phyloP scores from a whole-genome alignment of 2,329 filamentous ascomycete genomes.

The Fusarium marasasianum region DNA sequence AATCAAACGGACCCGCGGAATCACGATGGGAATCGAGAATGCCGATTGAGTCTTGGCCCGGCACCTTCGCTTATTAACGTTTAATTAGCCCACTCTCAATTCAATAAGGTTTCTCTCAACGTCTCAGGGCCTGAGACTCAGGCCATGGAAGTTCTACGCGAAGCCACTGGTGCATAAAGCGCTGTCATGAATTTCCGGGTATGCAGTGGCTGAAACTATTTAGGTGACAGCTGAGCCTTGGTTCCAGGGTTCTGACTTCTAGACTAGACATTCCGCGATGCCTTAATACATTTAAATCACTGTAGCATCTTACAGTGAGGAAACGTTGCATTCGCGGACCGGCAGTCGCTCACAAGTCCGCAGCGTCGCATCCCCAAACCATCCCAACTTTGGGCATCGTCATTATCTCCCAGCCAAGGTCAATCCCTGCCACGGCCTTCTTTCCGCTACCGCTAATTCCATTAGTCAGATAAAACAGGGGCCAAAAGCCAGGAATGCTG shows the following conservation, averaged over 20 bases:
- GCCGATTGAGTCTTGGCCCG: neutral
- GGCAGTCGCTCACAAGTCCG: neutral
- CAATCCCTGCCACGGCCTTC: neutral
- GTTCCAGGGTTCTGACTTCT: neutral
- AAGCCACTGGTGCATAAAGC: neutral
- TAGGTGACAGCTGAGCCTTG: rapidly evolving
- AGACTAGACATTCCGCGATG: neutral
- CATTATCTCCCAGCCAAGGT: neutral
- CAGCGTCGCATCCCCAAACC: neutral
- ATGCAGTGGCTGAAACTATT: neutral
- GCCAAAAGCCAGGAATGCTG: neutral
- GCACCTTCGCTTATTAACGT: neutral
- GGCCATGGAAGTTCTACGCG: neutral
- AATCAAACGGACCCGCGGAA: rapidly evolving
- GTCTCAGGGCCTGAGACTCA: no score
- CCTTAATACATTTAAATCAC: rapidly evolving
- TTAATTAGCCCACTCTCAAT: neutral
- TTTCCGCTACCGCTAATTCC: neutral
- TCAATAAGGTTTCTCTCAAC: neutral
- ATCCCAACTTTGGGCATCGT: neutral
- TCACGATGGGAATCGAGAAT: neutral
- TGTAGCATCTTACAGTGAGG: neutral
- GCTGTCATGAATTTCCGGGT: neutral
- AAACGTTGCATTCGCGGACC: no score
- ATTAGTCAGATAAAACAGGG: neutral